These are phyloP conservation scores for Citrus trifoliata DNA, from an alignment of 345 rosid genomes.

Conservation along the genomic window DNA sequence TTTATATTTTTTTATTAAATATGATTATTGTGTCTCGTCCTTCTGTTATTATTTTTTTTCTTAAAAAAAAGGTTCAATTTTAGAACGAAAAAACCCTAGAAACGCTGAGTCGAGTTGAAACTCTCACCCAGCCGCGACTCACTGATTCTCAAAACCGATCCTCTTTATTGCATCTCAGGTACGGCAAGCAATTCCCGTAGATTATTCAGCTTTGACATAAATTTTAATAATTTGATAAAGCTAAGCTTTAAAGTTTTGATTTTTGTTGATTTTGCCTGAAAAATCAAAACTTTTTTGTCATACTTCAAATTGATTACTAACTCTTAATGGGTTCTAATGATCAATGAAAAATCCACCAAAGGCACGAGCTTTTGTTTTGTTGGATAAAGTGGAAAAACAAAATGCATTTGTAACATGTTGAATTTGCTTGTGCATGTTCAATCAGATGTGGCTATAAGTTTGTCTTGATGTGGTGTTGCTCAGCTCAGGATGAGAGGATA, in stretches of 20 bases:
- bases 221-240: neutral
- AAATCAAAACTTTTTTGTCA: neutral
- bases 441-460: neutral
- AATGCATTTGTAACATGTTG: neutral
- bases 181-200: neutral
- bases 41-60: neutral
- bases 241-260: neutral
- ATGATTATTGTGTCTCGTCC: neutral
- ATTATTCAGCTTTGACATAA: neutral
- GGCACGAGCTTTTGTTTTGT: neutral
- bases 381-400: neutral
- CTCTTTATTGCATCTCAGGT: slow-evolving; percentile 5
- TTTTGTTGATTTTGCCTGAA: neutral
- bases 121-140: slow-evolving; percentile 19
- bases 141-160: slow-evolving; percentile 6
- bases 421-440: neutral
- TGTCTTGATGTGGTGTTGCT: slow-evolving; percentile 26
- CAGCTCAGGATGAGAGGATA: slow-evolving; percentile 37
- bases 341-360: neutral
- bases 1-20: neutral
- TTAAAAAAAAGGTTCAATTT: neutral
- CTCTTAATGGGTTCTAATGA: neutral
- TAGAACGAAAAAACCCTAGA: slow-evolving; percentile 1
- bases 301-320: neutral
- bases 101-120: slow-evolving; percentile 24